These are phyloP conservation scores for Cerioporus squamosus DNA, from an alignment of 1,284 basidiomycete species.

Conservation along the genomic window DNA sequence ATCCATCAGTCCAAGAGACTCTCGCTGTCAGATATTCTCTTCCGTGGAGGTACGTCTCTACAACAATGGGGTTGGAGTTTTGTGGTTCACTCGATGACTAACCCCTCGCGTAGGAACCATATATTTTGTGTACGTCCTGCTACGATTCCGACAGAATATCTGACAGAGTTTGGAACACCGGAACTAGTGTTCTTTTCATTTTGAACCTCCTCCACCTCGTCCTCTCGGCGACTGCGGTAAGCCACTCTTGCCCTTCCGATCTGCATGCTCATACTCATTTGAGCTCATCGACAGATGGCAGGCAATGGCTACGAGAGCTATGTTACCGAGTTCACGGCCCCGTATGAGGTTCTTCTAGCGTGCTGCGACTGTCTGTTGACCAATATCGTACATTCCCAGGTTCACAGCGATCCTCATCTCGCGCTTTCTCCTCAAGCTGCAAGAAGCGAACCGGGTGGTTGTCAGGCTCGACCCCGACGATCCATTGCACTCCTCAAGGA, in stretches of 20 bases:
- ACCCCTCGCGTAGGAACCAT: not conserved
- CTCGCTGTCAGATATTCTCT: not conserved
- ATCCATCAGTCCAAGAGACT: not conserved
- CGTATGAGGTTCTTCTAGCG: too few relatives aligned
- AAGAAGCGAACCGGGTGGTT: not conserved
- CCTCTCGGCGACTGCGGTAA: not conserved
- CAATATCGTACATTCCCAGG: not conserved
- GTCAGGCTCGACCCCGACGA: not conserved
- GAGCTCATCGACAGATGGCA: too few relatives aligned
- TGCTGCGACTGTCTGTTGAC: too few relatives aligned
- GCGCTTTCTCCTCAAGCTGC: not conserved
- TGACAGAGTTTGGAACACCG: too few relatives aligned
- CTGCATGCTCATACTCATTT: too few relatives aligned
- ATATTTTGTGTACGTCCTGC: not conserved
- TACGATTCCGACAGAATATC: constrained; percentile 34
- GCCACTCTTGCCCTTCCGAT: too few relatives aligned
- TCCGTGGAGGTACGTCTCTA: not conserved
- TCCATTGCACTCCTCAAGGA: not conserved
- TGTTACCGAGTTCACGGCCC: too few relatives aligned
- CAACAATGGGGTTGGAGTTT: too few relatives aligned
- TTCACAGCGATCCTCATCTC: not conserved
- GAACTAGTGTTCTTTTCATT: not conserved
- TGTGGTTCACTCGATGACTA: too few relatives aligned
- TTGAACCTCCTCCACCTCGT: not conserved
- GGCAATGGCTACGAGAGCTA: too few relatives aligned